Conservation (phyloP, 2,329 filamentous ascomycete genomes). For the Harringtonia aguacate region DNA sequence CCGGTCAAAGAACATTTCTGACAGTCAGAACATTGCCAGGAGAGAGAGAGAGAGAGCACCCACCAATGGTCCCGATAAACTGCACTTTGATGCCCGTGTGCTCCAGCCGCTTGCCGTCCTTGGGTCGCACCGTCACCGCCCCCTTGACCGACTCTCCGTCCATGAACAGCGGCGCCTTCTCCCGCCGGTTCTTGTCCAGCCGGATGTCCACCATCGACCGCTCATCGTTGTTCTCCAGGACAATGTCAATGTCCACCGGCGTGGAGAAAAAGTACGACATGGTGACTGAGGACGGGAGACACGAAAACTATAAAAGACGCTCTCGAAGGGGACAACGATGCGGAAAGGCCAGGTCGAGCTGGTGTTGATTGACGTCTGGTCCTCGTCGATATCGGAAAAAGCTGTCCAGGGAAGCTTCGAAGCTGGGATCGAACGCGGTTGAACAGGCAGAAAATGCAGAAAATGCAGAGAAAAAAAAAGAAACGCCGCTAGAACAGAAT, state of each 20-base stretch:
- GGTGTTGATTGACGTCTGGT: too few species aligned
- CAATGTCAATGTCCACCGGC: slow-evolving; percentile 96
- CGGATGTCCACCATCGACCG: slow-evolving; percentile 94
- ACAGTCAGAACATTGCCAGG: slow-evolving; percentile 2
- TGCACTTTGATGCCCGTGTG: slow-evolving; percentile 99
- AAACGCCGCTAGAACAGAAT: too few species aligned
- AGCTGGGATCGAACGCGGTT: too few species aligned
- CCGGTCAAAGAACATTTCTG: slow-evolving; percentile 99
- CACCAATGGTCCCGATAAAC: slow-evolving; percentile 97
- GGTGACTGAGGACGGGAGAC: slow-evolving; percentile 14
- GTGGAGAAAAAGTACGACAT: slow-evolving; percentile 99
- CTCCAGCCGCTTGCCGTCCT: slow-evolving; percentile 95
- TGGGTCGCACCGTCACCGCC: slow-evolving; percentile 85
- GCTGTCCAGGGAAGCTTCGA: too few species aligned
- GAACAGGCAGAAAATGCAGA: too few species aligned
- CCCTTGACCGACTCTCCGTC: slow-evolving; percentile 98
- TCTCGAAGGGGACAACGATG: too few species aligned
- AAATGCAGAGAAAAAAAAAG: too few species aligned
- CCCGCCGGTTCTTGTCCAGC: slow-evolving; percentile 93
- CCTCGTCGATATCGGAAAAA: too few species aligned
- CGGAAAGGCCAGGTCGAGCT: too few species aligned
- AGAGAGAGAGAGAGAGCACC: slow-evolving; percentile 11
- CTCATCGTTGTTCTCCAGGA: slow-evolving; percentile 90
- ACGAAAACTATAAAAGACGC: too few species aligned
- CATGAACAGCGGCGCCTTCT: slow-evolving; percentile 94